phyloP scores from a whole-genome alignment of 2,329 filamentous ascomycete species.

The Beauveria varroae region DNA sequence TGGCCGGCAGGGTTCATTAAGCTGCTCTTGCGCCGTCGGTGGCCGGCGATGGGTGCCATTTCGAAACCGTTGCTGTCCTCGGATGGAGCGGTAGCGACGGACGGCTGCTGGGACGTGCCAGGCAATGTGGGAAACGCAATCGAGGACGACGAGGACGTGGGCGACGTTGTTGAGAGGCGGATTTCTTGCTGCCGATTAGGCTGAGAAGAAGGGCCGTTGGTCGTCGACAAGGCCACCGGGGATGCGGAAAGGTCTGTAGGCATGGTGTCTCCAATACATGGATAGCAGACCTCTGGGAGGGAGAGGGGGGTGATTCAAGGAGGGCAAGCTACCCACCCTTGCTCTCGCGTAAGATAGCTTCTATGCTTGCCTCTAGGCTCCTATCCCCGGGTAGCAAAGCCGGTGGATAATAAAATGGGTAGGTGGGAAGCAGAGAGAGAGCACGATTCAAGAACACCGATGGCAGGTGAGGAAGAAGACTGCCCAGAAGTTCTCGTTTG shows the following conservation, averaged over 20 bases:
- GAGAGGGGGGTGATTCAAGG: background rate
- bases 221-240: background rate
- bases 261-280: background rate
- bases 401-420: conserved; percentile 2
- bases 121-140: conserved; percentile 5
- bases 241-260: background rate
- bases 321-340: background rate
- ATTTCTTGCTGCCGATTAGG: background rate
- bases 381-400: background rate
- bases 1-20: conserved; percentile 34
- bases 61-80: conserved; percentile 34
- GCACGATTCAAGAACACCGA: background rate
- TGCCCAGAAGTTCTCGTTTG: background rate
- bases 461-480: background rate
- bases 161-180: background rate
- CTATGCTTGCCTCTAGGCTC: background rate
- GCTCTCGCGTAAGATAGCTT: background rate
- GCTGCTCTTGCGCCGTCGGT: conserved; percentile 49
- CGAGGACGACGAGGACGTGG: background rate
- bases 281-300: background rate
- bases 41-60: conserved; percentile 48
- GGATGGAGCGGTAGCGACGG: background rate
- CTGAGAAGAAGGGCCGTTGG: background rate
- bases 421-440: background rate
- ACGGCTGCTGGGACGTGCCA: background rate